Base-by-base conservation (phyloP, 2,329 filamentous ascomycete species). In the Colletotrichum sp. region DNA sequence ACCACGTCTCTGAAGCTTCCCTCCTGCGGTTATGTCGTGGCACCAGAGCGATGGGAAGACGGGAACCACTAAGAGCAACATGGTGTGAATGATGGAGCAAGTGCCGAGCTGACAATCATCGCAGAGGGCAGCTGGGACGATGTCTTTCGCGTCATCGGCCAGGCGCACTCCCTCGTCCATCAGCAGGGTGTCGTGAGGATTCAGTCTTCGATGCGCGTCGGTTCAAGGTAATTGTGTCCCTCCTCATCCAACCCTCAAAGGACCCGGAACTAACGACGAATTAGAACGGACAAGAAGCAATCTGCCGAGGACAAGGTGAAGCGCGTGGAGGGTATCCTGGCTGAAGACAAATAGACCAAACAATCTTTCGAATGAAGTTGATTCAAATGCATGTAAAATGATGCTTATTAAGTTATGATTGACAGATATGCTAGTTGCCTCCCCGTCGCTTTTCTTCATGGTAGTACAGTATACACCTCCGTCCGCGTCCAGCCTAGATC, bases 71-170 rank as follows among this genome's bases (percentile, higher is more conserved):
- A 2, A 38, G 36, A 38, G 4, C 1, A 38, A 8, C 8, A 0
- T 5, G 8, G 5, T 38, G 34, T 16, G 34, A 16, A 36, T 16
- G 36, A 38, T n/a, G 38, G 38, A 5, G 36, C 15, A 18, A 10
- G 18, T 18, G 16, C 38, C 5, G 43, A 21, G 38, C 72, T 74
- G 0, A 99, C 96, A 0, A 90, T 98, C 70, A 95, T 87, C n/a
- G 77, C 79, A 98, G 96, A 99, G 87, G 97, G 96, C 4, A 90
- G 92, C 55, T 99, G 97, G 96, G 94, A 98, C 78, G 92, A 94
- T 36, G 96, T 98, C 74, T 96, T 98, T 90, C 89, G 87, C 72
- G 90, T 96, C 32, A 94, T 98, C 79, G 96, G 96, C n/a, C 94
- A 96, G 86, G 95, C 94, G 5, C 96, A 98, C 86, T 90, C 90